Conservation (phyloP, 1,284 basidiomycete genomes). For the Cryptococcus sp. region DNA sequence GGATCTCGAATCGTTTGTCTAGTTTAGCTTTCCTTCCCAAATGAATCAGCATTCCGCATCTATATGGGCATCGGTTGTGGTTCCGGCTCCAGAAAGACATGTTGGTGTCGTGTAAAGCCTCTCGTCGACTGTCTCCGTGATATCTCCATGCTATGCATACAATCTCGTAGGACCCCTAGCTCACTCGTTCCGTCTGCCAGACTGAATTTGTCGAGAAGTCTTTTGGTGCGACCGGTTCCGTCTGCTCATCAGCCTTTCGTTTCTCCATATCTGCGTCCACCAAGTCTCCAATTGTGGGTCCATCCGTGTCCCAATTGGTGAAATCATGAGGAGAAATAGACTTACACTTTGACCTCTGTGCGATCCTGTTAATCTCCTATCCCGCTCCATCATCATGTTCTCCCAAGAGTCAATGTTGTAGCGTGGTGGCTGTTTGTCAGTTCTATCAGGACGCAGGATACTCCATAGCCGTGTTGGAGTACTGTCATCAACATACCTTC, state of each 20-base stretch:
- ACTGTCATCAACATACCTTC: conserved; percentile 59
- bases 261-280: not conserved
- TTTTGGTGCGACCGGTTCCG: conserved; percentile 65
- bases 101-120: no score
- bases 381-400: conserved; percentile 89
- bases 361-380: conserved; percentile 82
- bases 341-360: conserved; percentile 76
- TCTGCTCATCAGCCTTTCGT: conserved; percentile 50
- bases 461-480: no score
- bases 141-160: not conserved
- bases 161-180: conserved; percentile 8
- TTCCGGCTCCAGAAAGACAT: no score
- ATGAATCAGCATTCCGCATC: no score
- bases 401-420: conserved; percentile 86
- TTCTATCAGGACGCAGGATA: not conserved
- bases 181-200: conserved; percentile 64
- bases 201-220: conserved; percentile 71
- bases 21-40: not conserved
- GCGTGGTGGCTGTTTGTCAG: conserved; percentile 63
- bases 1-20: conserved; percentile 44
- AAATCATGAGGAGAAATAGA: conserved; percentile 1
- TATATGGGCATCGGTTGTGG: no score
- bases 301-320: not conserved
- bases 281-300: conserved; percentile 1
- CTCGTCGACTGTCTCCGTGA: no score